Evolutionary conservation across 1,284 basidiomycete species (phyloP).

Genomic region (Trametes pubescens): DNA sequence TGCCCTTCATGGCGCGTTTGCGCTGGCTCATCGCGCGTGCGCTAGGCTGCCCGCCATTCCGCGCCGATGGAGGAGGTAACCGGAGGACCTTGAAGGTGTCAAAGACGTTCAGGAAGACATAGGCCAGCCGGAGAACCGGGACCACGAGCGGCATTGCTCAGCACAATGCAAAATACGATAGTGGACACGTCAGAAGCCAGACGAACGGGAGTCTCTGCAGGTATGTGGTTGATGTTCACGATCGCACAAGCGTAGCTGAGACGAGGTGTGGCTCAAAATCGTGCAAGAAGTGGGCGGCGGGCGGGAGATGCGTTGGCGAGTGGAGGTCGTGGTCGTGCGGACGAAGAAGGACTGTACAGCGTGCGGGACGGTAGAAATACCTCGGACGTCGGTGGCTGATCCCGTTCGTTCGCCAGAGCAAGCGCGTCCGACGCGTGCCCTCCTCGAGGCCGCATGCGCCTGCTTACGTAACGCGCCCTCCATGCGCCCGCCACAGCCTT

Average conservation of each 20-base stretch:
- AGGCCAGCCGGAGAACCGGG: constrained; percentile 67
- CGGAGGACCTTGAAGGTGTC: constrained; percentile 85
- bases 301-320: not conserved
- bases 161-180: constrained; percentile 14
- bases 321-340: constrained; percentile 22
- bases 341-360: not conserved
- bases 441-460: constrained; percentile 29
- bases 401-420: constrained; percentile 19
- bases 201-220: not conserved
- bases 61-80: constrained; percentile 63
- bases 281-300: not conserved
- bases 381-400: constrained; percentile 27
- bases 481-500: constrained; percentile 9
- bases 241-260: not conserved
- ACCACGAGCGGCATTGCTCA: constrained; percentile 71
- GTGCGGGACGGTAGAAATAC: constrained; percentile 28
- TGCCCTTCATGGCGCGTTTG: constrained; percentile 85
- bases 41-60: constrained; percentile 68
- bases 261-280: not conserved
- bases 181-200: constrained; percentile 14
- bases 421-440: constrained; percentile 35
- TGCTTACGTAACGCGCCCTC: constrained; percentile 27
- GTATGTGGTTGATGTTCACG: not conserved
- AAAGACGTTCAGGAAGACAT: constrained; percentile 81
- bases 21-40: constrained; percentile 71